Evolutionary conservation across 805 yeast genomes (phyloP).

Genomic region (Teunomyces tritomae): DNA sequence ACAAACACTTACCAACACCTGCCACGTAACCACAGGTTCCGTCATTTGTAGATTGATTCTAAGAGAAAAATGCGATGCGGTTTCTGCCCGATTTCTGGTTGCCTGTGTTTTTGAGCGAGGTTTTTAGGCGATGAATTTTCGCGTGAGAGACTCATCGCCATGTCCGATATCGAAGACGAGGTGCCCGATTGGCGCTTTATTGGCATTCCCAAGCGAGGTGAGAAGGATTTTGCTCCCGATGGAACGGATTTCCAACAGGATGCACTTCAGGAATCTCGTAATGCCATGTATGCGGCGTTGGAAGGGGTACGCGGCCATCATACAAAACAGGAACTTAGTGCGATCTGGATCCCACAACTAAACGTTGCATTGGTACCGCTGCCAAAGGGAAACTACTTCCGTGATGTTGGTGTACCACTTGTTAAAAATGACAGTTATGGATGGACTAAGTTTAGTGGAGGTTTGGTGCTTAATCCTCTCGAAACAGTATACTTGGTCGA

Average conservation of each 20-base stretch:
- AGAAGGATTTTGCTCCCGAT: constrained; percentile 83
- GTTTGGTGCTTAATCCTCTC: constrained; percentile 54
- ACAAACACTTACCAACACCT: constrained; percentile 17
- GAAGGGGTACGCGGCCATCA: constrained; percentile 46
- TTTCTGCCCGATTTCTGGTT: too few relatives aligned
- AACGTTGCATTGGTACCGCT: constrained; percentile 32
- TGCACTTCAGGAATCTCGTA: constrained; percentile 51
- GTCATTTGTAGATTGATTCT: constrained; percentile 2
- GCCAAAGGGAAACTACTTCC: constrained; percentile 71
- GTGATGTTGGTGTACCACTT: constrained; percentile 64
- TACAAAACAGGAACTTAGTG: constrained; percentile 50
- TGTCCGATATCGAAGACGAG: constrained; percentile 40
- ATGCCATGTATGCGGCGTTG: constrained; percentile 73
- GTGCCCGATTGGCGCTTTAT: constrained; percentile 50
- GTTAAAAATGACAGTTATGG: constrained; percentile 6
- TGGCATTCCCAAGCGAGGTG: constrained; percentile 69
- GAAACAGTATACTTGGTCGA: constrained; percentile 79
- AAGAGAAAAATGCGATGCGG: too few relatives aligned
- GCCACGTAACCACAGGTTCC: constrained; percentile 18
- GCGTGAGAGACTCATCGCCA: background rate
- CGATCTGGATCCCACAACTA: constrained; percentile 40
- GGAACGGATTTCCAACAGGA: constrained; percentile 55
- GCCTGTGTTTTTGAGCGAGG: too few relatives aligned
- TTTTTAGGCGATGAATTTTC: too few relatives aligned
- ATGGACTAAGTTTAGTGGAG: constrained; percentile 14